Evolutionary conservation across 2,329 filamentous ascomycete genomes (phyloP), one percentile per base, ranked within the genome.

Genomic region (Tolypocladium cylindrosporum): DNA sequence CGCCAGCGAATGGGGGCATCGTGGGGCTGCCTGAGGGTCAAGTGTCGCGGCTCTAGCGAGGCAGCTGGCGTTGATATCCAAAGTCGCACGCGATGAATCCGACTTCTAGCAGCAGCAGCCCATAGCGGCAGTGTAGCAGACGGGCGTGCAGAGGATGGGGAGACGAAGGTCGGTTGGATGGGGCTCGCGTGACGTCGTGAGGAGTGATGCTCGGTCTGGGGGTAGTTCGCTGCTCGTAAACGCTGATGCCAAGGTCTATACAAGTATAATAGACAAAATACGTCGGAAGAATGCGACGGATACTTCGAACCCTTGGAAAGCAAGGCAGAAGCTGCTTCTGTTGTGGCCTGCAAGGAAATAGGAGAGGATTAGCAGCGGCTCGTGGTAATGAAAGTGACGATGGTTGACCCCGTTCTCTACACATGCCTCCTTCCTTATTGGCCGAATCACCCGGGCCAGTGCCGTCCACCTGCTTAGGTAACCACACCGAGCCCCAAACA

Each of bases 1-100:
- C 60, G 65, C 48, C 48, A 13, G 70, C 73, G 63, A 73, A 70
- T 8, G 61, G 60, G 67, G 73, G 69, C 79, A 80, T 64, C 72
- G 71, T 60, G 73, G 72, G 74, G 42, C 45, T 58, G 51, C 58
- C 57, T 58, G 55, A 31, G 21, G 57, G 40, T n/a, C 7, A 36
- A 3, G 31, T 34, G 19, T 52, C 21, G 13, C 43, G 21, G 43
- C 24, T 14, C 48, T 19, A 21, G 31, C 4, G 10, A 19, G 48
- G 19, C 11, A 31, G 48, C 31, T 52, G 19, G n/a, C 19, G 39
- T 34, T n/a, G 21, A 9, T n/a, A 19, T 40, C 21, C n/a, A 21
- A 31, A 10, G 31, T 42, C 51, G 41, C 42, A 51, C 14, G 41
- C 21, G 34, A 54, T 36, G 11, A 36, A 27, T 36, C 10, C 37